Conservation (phyloP, 2,329 filamentous ascomycete genomes). For the Xylaria sp. region DNA sequence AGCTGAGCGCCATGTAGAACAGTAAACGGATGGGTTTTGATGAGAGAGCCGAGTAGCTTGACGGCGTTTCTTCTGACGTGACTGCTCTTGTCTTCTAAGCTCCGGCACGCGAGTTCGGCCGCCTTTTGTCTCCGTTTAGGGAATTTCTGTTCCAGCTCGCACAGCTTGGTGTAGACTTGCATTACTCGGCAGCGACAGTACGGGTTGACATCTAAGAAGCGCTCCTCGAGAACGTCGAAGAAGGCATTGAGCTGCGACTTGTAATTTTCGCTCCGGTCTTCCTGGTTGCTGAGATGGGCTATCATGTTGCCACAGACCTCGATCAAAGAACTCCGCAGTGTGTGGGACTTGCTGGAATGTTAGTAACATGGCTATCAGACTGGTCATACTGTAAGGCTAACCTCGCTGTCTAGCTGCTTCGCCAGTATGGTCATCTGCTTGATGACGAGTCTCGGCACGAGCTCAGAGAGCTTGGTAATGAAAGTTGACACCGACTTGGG, state of each 20-base stretch:
- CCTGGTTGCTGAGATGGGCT: slow-evolving; percentile 80
- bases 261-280: slow-evolving; percentile 86
- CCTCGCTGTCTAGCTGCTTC: slow-evolving; percentile 92
- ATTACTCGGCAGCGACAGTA: slow-evolving; percentile 90
- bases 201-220: slow-evolving; percentile 93
- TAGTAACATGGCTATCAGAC: slow-evolving; percentile 1
- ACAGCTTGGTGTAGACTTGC: slow-evolving; percentile 88
- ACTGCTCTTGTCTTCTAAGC: slow-evolving; percentile 95
- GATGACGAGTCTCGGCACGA: slow-evolving; percentile 85
- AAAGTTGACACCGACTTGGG: slow-evolving; percentile 96
- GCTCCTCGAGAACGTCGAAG: slow-evolving; percentile 92
- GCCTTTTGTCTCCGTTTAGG: slow-evolving; percentile 85
- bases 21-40: slow-evolving; percentile 91
- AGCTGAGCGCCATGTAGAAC: slow-evolving; percentile 86
- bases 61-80: slow-evolving; percentile 94
- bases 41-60: slow-evolving; percentile 79
- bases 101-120: slow-evolving; percentile 80
- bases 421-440: slow-evolving; percentile 96
- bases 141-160: slow-evolving; percentile 93
- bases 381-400: slow-evolving; percentile 32
- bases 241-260: slow-evolving; percentile 95
- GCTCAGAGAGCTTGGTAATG: slow-evolving; percentile 85
- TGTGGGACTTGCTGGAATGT: slow-evolving; percentile 63
- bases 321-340: slow-evolving; percentile 85
- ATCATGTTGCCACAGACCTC: slow-evolving; percentile 97